Evolutionary conservation across 345 rosid genomes (phyloP).

Genomic region (Dipteronia sinensis): DNA sequence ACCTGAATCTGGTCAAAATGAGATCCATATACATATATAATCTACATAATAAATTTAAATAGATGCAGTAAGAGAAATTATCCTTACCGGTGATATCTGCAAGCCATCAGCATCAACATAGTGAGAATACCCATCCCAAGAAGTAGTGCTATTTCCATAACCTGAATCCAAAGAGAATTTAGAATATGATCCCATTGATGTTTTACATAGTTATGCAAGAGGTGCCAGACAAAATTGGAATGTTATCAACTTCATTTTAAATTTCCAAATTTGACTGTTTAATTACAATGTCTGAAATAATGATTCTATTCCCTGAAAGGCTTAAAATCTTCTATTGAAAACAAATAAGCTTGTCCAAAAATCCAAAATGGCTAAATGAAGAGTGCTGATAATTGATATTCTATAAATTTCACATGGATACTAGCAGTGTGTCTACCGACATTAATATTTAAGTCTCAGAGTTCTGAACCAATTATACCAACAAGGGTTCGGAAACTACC

Average conservation of each 20-base stretch:
- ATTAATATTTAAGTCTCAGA: not conserved
- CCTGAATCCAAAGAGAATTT: slow-evolving; percentile 36
- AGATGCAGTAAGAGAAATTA: not conserved
- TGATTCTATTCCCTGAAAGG: not conserved
- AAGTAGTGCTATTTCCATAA: slow-evolving; percentile 38
- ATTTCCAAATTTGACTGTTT: not conserved
- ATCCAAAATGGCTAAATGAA: not conserved
- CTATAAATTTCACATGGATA: slow-evolving; percentile 4
- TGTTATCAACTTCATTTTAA: not conserved
- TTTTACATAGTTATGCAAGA: not conserved
- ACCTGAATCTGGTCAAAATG: slow-evolving; percentile 39
- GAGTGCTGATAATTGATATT: not conserved
- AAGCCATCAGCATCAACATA: slow-evolving; percentile 52
- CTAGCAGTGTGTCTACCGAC: not conserved
- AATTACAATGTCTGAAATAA: not conserved
- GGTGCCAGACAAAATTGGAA: not conserved
- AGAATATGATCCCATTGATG: not conserved
- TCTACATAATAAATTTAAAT: not conserved
- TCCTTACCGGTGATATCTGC: slow-evolving; percentile 59
- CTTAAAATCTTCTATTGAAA: slow-evolving; percentile 5
- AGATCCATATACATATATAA: not conserved
- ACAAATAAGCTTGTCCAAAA: not conserved
- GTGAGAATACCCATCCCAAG: slow-evolving; percentile 56
- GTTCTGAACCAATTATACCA: not conserved
- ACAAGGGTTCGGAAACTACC: slow-evolving; percentile 29